These are phyloP conservation scores for Neolentinus lepideus DNA, from an alignment of 1,284 basidiomycete species.

Conservation along the genomic window DNA sequence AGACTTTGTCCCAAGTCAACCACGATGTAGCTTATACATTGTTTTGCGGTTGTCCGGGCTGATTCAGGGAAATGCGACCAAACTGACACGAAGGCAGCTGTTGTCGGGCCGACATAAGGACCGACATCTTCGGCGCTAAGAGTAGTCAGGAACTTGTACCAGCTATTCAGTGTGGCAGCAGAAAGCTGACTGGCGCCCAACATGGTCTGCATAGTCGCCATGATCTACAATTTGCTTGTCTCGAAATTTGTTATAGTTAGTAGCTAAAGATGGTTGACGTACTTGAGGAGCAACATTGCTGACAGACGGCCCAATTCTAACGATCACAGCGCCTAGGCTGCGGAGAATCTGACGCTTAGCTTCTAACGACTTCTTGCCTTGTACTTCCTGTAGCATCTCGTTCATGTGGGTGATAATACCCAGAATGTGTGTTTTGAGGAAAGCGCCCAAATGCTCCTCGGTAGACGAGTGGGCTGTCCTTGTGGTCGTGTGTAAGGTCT, in stretches of 20 bases:
- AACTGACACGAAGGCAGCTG: conserved; percentile 74
- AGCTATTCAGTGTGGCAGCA: conserved; percentile 75
- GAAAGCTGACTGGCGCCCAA: conserved; percentile 69
- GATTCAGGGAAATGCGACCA: conserved; percentile 63
- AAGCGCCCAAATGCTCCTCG: conserved; percentile 23
- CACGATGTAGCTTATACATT: conserved; percentile 69
- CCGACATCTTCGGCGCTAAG: conserved; percentile 72
- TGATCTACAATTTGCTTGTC: conserved; percentile 54
- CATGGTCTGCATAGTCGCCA: conserved; percentile 94
- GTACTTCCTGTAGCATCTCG: conserved; percentile 76
- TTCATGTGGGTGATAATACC: conserved; percentile 79
- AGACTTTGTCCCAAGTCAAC: conserved; percentile 54
- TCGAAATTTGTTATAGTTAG: background rate
- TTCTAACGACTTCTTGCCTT: conserved; percentile 61
- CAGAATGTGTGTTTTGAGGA: conserved; percentile 72
- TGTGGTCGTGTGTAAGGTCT: conserved; percentile 19
- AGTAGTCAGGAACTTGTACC: conserved; percentile 75
- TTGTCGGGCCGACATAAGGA: conserved; percentile 83
- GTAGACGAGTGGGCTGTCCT: conserved; percentile 6
- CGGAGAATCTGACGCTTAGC: conserved; percentile 73
- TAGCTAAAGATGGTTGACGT: conserved; percentile 11
- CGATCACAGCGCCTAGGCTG: conserved; percentile 73
- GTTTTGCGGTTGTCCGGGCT: conserved; percentile 46
- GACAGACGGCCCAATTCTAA: conserved; percentile 66
- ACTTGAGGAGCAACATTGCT: conserved; percentile 83